These are phyloP conservation scores for Syzygium malaccense DNA, from an alignment of 441 rosid genomes.

Conservation along the genomic window DNA sequence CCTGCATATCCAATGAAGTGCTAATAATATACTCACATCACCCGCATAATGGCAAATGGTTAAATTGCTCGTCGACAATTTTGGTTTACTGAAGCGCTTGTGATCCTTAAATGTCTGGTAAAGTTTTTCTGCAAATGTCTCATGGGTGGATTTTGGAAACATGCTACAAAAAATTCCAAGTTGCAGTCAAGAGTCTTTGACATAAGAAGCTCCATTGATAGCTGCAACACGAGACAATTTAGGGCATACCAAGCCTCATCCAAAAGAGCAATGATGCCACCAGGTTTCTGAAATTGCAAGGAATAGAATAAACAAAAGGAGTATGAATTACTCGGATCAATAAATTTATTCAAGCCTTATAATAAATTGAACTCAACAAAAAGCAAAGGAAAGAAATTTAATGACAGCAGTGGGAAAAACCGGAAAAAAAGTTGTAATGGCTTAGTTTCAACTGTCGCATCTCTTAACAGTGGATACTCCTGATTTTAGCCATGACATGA, in stretches of 20 bases:
- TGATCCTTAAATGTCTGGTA: slow-evolving; percentile 91
- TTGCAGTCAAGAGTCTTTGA: background rate
- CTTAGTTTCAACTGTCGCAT: background rate
- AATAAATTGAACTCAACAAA: background rate
- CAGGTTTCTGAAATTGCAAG: slow-evolving; percentile 77
- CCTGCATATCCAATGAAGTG: background rate
- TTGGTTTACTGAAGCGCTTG: slow-evolving; percentile 92
- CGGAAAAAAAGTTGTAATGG: background rate
- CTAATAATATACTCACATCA: slow-evolving; percentile 52
- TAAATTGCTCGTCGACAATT: slow-evolving; percentile 85
- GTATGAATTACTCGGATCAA: background rate
- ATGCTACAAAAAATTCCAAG: slow-evolving; percentile 44
- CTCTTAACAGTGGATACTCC: background rate
- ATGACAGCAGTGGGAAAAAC: background rate
- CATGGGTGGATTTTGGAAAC: slow-evolving; percentile 97
- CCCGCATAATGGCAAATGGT: slow-evolving; percentile 94
- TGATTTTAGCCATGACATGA: background rate
- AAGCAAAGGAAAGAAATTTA: background rate
- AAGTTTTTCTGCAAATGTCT: slow-evolving; percentile 88
- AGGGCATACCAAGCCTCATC: slow-evolving; percentile 94
- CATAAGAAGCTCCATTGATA: background rate
- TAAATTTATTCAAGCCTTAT: background rate
- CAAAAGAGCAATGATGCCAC: slow-evolving; percentile 94
- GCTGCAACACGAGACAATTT: background rate
- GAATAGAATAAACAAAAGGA: slow-evolving; percentile 12